Evolutionary conservation across 768 basidiomycete genomes (phyloP), one percentile per base, ranked within the genome.

Genomic region (Boletus coccyginus): DNA sequence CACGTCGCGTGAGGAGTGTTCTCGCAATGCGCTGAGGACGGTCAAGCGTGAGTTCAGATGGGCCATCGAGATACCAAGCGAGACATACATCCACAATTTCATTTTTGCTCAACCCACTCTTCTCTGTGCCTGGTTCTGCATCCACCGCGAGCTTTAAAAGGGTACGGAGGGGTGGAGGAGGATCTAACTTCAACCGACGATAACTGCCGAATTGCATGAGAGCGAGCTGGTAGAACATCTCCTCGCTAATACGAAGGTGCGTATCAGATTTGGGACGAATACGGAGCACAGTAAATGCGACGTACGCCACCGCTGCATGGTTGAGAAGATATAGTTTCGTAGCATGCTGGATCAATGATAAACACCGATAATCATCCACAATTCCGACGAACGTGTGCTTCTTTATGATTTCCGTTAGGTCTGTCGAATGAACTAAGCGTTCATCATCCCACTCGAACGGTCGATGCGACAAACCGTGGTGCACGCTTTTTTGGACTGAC

Each of bases 351-450:
- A 99, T 77, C 33, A 98, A 73, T 4, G 94, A 90, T 3, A 94
- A 75, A 62, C 85, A 88, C 31, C 83, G 80, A 24, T 80, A 67
- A 10, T 85, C 72, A 66, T 96, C 94, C 9, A 94, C 91, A 38
- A 98, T 85, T 3, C 96, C 95, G 33, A 98, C 94, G 64, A 97
- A 97, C 0, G 85, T 89, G 65, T 97, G 93, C 47, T 91, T 87
- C 60, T 86, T 81, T 33, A 98, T 66, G 45, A 98, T 90, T 65
- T 93, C 91, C 0, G 84, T 81, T 39, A 98, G 74, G 46, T 85
- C 96, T 98, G 63, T 27, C 52, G 52, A 51, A 29, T 21, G 43
- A 44, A 13, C 12, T 41, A 17, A 52, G 38, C 0, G 33, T 12
- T n/a, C 7, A 10, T 47, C 27, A n/a, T 38, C 21, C 32, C 2